Conservation (phyloP, 2,329 filamentous ascomycete species). For the Diaporthe longicolla region DNA sequence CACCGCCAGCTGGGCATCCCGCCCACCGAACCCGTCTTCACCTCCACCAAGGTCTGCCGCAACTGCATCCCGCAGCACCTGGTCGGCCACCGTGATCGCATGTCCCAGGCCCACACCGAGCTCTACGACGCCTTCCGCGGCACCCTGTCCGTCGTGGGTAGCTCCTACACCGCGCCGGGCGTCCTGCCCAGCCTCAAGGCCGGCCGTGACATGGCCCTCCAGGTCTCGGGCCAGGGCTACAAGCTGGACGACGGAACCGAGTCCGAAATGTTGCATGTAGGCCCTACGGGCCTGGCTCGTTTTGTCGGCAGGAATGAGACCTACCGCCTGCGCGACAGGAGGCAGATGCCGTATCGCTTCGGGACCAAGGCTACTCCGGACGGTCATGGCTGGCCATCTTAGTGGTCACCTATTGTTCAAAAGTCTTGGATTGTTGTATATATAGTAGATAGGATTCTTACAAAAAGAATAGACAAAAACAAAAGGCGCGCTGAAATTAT, state of each 20-base stretch:
- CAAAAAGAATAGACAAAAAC: slow-evolving; percentile 3
- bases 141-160: slow-evolving; percentile 73
- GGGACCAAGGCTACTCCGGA: slow-evolving; percentile 18
- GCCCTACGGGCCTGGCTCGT: slow-evolving; percentile 53
- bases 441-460: neutral
- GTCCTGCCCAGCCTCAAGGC: slow-evolving; percentile 66
- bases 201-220: slow-evolving; percentile 60
- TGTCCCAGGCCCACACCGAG: slow-evolving; percentile 69
- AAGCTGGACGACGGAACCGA: slow-evolving; percentile 21
- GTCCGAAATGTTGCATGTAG: slow-evolving; percentile 44
- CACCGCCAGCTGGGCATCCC: slow-evolving; percentile 81
- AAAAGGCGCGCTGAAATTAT: neutral
- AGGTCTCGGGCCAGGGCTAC: slow-evolving; percentile 49
- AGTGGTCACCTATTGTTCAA: neutral
- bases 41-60: slow-evolving; percentile 69
- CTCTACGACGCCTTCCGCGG: slow-evolving; percentile 71
- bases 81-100: slow-evolving; percentile 79
- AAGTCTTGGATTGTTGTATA: slow-evolving; percentile 2
- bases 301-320: slow-evolving; percentile 45
- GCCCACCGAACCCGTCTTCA: slow-evolving; percentile 64
- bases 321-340: slow-evolving; percentile 20
- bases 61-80: slow-evolving; percentile 93
- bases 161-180: slow-evolving; percentile 67
- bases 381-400: slow-evolving; percentile 11
- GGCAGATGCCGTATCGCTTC: slow-evolving; percentile 32